phyloP scores from a whole-genome alignment of 345 rosid species.

The Ricinus communis region DNA sequence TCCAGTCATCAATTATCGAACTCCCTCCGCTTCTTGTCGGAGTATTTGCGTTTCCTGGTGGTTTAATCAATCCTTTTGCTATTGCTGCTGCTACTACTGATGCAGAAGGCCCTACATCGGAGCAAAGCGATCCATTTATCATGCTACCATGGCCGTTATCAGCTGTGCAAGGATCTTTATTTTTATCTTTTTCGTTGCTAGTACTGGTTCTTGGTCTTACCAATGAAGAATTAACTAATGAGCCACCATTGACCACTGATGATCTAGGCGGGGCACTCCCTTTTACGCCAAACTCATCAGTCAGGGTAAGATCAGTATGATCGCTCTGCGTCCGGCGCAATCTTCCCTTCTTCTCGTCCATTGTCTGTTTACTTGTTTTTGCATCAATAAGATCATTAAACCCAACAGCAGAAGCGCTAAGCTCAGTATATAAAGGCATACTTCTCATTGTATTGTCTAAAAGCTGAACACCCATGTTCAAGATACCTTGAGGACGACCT shows the following conservation, averaged over 20 bases:
- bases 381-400: slow-evolving; percentile 23
- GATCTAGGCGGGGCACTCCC: background rate
- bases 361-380: background rate
- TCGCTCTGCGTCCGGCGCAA: slow-evolving; percentile 70
- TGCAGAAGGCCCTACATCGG: slow-evolving; percentile 91
- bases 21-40: slow-evolving; percentile 34
- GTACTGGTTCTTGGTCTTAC: background rate
- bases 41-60: slow-evolving; percentile 28
- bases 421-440: slow-evolving; percentile 69
- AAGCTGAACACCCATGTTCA: slow-evolving; percentile 69
- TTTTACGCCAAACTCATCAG: slow-evolving; percentile 16
- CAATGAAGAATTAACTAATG: slow-evolving; percentile 16
- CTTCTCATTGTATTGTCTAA: slow-evolving; percentile 68
- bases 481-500: slow-evolving; percentile 84
- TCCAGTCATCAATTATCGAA: slow-evolving; percentile 56
- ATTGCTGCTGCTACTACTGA: slow-evolving; percentile 96
- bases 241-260: slow-evolving; percentile 5
- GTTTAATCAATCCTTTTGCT: slow-evolving; percentile 68
- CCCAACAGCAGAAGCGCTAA: slow-evolving; percentile 32
- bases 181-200: slow-evolving; percentile 6
- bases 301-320: slow-evolving; percentile 46
- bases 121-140: slow-evolving; percentile 60
- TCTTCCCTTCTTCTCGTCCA: slow-evolving; percentile 29
- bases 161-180: background rate
- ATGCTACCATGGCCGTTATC: slow-evolving; percentile 43